A percentile compares a stretch with the other conserved stretches of the same genome.
Evolutionary conservation across 441 rosid genomes (phyloP).

Genomic region (Erysimum cheiri): DNA sequence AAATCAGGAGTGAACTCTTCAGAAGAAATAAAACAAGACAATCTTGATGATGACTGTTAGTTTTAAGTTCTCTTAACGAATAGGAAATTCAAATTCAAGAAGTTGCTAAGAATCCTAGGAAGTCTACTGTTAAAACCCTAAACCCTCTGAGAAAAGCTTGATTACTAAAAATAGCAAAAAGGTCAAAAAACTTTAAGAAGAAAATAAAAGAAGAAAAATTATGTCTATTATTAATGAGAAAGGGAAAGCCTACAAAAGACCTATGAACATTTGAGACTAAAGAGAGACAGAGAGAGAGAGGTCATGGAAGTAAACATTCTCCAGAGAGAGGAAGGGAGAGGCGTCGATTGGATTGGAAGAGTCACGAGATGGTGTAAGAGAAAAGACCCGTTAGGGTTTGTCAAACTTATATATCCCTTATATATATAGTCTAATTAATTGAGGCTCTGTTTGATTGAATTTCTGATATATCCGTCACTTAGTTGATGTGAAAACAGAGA

Average conservation of each 20-base stretch:
- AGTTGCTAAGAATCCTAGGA: neutral
- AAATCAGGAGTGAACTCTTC: neutral
- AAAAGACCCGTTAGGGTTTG: conserved; percentile 45
- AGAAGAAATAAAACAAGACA: neutral
- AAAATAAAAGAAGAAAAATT: conserved; percentile 5
- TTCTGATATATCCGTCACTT: neutral
- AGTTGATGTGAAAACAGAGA: conserved; percentile 16
- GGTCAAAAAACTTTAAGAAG: conserved; percentile 36
- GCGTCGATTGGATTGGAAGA: conserved; percentile 8
- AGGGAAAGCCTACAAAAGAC: conserved; percentile 5
- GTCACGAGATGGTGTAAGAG: conserved; percentile 18
- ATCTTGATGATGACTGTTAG: neutral
- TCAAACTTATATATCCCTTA: no score
- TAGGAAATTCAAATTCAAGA: neutral
- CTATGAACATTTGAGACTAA: neutral
- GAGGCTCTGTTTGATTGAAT: neutral
- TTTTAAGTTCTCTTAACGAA: neutral
- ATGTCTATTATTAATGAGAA: neutral
- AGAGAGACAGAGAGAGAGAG: conserved; percentile 23
- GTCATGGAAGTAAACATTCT: neutral
- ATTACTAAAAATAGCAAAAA: neutral
- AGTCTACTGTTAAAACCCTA: conserved; percentile 41
- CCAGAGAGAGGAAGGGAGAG: neutral
- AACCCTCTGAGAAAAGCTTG: conserved; percentile 47
- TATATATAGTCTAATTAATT: neutral